phyloP scores from a whole-genome alignment of 2,329 filamentous ascomycete genomes.

The Escovopsis sp. region DNA sequence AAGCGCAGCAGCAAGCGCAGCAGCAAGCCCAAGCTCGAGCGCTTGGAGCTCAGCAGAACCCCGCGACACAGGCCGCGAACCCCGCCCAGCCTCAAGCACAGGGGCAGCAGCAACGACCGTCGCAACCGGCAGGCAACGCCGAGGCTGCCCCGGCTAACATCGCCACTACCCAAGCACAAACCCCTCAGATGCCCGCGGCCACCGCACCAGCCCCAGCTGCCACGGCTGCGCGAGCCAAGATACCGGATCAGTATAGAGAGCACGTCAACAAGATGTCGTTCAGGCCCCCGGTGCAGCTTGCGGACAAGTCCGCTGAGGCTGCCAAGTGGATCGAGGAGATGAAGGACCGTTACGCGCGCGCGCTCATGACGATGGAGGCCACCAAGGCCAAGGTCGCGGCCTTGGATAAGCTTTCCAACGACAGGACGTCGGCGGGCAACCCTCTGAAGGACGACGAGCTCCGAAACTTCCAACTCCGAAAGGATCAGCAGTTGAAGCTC shows the following conservation, averaged over 20 bases:
- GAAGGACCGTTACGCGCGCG: constrained; percentile 32
- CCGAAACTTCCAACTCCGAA: constrained; percentile 28
- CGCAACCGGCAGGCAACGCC: not conserved
- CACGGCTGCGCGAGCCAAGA: constrained; percentile 13
- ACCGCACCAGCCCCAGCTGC: constrained; percentile 1
- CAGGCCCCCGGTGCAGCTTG: constrained; percentile 26
- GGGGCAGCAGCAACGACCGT: constrained; percentile 6
- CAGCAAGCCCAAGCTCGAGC: constrained; percentile 12
- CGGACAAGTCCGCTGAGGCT: constrained; percentile 27
- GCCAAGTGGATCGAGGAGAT: constrained; percentile 34
- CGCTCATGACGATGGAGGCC: constrained; percentile 35
- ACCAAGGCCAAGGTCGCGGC: constrained; percentile 24
- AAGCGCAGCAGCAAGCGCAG: constrained; percentile 10
- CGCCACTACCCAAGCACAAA: constrained; percentile 9
- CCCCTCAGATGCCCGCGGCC: constrained; percentile 5
- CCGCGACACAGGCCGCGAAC: constrained; percentile 7
- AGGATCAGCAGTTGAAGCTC: constrained; percentile 28
- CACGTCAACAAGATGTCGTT: constrained; percentile 35
- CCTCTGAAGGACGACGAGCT: constrained; percentile 32
- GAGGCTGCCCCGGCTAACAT: constrained; percentile 4
- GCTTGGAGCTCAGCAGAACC: constrained; percentile 7
- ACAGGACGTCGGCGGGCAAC: constrained; percentile 27
- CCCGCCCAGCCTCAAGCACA: constrained; percentile 10
- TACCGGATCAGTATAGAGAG: constrained; percentile 29
- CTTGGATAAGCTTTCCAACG: constrained; percentile 28